A percentile compares a stretch with the other conserved stretches of the same genome.
phyloP scores from a whole-genome alignment of 2,329 filamentous ascomycete genomes.

The Scortechinia acanthostroma region DNA sequence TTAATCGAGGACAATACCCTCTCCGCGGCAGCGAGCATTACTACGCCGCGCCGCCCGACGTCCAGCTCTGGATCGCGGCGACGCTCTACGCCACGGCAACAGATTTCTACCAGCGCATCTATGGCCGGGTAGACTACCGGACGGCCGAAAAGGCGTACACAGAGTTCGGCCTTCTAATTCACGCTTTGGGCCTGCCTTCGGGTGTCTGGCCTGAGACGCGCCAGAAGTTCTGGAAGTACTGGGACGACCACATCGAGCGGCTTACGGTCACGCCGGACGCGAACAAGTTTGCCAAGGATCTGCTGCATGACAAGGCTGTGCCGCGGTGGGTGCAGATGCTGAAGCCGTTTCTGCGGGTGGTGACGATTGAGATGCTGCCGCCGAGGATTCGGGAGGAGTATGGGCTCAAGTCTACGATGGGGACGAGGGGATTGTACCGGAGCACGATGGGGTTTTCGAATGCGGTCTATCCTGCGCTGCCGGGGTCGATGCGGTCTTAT shows the following conservation, averaged over 20 bases:
- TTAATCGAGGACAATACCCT: conserved; percentile 19
- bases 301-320: conserved; percentile 12
- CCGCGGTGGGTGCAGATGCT: conserved; percentile 10
- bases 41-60: conserved; percentile 21
- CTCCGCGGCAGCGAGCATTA: conserved; percentile 13
- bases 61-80: conserved; percentile 29
- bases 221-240: conserved; percentile 16
- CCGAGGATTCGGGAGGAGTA: conserved; percentile 13
- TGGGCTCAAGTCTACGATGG: conserved; percentile 9
- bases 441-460: conserved; percentile 9
- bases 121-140: conserved; percentile 16
- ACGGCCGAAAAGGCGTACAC: conserved; percentile 14
- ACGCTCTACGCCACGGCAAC: conserved; percentile 25
- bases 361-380: conserved; percentile 12
- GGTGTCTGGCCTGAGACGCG: conserved; percentile 16
- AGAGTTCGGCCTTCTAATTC: conserved; percentile 17
- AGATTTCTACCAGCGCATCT: conserved; percentile 23
- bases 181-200: conserved; percentile 15
- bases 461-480: conserved; percentile 17
- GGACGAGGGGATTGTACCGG: conserved; percentile 7
- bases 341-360: conserved; percentile 10
- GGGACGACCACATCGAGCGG: conserved; percentile 14
- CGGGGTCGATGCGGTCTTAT: conserved; percentile 14
- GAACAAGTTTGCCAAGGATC: conserved; percentile 10
- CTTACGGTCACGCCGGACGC: conserved; percentile 17